Evolutionary conservation across 2,329 filamentous ascomycete genomes (phyloP).

Genomic region (Fusarium avenaceum): DNA sequence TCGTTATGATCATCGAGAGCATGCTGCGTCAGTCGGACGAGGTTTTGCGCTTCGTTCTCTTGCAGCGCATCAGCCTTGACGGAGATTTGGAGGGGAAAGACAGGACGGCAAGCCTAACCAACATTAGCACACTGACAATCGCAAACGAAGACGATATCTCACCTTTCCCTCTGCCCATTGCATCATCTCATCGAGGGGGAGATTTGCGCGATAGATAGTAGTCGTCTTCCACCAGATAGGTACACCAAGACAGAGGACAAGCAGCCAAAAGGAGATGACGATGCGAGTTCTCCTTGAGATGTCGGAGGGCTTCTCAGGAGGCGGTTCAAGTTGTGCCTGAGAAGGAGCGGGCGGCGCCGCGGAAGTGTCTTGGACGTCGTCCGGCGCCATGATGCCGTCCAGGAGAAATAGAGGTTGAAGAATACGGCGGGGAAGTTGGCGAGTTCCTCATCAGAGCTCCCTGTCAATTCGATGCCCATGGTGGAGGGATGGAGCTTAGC

Average conservation of each 20-base stretch:
- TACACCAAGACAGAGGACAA: conserved; percentile 85
- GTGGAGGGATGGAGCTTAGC: conserved; percentile 33
- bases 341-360: conserved; percentile 32
- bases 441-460: conserved; percentile 31
- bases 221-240: conserved; percentile 98
- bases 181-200: conserved; percentile 89
- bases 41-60: conserved; percentile 75
- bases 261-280: conserved; percentile 89
- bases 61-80: conserved; percentile 78
- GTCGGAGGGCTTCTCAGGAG: conserved; percentile 80
- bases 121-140: background rate
- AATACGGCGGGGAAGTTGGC: conserved; percentile 24
- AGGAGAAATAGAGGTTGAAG: background rate
- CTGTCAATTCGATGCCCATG: conserved; percentile 17
- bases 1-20: conserved; percentile 89
- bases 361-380: conserved; percentile 37
- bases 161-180: conserved; percentile 94
- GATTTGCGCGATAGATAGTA: conserved; percentile 85
- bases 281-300: conserved; percentile 79
- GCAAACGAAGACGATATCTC: conserved; percentile 4
- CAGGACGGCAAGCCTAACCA: conserved; percentile 82
- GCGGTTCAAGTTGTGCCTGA: conserved; percentile 61
- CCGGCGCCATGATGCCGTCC: conserved; percentile 45
- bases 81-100: conserved; percentile 87
- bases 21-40: conserved; percentile 86